Base-by-base conservation (phyloP, 208 protist species). In the Trypanosoma caninum region DNA sequence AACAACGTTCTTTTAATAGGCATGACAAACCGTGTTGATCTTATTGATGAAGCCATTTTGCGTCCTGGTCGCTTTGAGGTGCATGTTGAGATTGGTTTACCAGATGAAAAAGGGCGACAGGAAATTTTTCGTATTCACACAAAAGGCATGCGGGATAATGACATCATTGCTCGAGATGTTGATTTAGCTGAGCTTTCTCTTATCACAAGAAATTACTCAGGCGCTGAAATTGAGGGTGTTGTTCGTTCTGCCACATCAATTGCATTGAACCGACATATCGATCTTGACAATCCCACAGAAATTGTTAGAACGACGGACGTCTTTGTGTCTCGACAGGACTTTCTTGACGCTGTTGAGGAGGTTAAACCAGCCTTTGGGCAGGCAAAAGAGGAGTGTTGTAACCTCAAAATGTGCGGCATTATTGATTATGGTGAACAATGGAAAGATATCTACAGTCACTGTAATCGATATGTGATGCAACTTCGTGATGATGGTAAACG, bases 1-100 rank as follows among this genome's bases (percentile, higher is more conserved):
- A 99, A 99, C 85, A 99, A 99, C 78, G 97, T 99, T 33, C 81
- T 99, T 0, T 71, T 99, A 16, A 99, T 99, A 70, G 99, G 98
- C 62, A 99, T 99, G 98, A 99, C 99, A 10, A 99, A 99, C 74
- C 75, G 98, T 34, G 80, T 91, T 30, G 99, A 99, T 74, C 82
- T 99, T 69, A 99, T 99, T 57, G 99, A 99, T 74, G 97, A 99
- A 44, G 99, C 99, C 31, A 89, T 99, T 30, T 78, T 99, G 3
- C 88, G 99, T 25, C 99, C 99, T 3, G 98, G 99, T 33, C 89
- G 99, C 65, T 94, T 99, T 46, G 98, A 99, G 72, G 97, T 99
- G 42, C 97, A 99, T 59, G 87, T 99, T 2, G 97, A 99, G 70
- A 98, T 97, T 74, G 88, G 89, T 13, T 77, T 99, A 20, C 99